phyloP scores from a whole-genome alignment of 495 filamentous ascomycete genomes.

The Sporormia fimetaria region DNA sequence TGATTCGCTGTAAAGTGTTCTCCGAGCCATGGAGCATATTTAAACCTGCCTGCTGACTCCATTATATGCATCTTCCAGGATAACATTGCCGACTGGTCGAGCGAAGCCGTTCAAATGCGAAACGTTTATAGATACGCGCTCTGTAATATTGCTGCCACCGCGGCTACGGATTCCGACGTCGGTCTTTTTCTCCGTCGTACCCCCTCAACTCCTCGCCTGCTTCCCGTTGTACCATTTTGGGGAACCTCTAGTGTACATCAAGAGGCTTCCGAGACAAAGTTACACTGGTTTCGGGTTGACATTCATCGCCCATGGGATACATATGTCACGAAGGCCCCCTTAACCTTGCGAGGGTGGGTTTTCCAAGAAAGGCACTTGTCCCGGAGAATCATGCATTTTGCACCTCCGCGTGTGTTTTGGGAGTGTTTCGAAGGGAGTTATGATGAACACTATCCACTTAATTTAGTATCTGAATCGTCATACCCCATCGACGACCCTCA shows the following conservation, averaged over 20 bases:
- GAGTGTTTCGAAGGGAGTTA: background rate
- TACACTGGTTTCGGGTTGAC: background rate
- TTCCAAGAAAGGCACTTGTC: conserved; percentile 3
- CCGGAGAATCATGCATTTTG: conserved; percentile 2
- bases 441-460: background rate
- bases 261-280: background rate
- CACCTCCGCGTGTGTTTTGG: background rate
- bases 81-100: conserved; percentile 4
- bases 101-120: conserved; percentile 1
- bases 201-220: too few relatives aligned
- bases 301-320: background rate
- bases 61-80: conserved; percentile 22
- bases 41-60: too few relatives aligned
- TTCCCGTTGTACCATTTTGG: background rate
- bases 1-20: too few relatives aligned
- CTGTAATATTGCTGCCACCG: conserved; percentile 5
- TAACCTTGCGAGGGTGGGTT: conserved; percentile 3
- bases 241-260: background rate
- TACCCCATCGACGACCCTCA: background rate
- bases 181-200: background rate
- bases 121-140: conserved; percentile 4
- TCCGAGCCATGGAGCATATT: too few relatives aligned
- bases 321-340: background rate
- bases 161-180: background rate
- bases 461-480: background rate